A percentile compares a stretch with the other conserved stretches of the same genome.
phyloP scores from a whole-genome alignment of 1,284 basidiomycete genomes.

The Cryptococcus amylolentus region DNA sequence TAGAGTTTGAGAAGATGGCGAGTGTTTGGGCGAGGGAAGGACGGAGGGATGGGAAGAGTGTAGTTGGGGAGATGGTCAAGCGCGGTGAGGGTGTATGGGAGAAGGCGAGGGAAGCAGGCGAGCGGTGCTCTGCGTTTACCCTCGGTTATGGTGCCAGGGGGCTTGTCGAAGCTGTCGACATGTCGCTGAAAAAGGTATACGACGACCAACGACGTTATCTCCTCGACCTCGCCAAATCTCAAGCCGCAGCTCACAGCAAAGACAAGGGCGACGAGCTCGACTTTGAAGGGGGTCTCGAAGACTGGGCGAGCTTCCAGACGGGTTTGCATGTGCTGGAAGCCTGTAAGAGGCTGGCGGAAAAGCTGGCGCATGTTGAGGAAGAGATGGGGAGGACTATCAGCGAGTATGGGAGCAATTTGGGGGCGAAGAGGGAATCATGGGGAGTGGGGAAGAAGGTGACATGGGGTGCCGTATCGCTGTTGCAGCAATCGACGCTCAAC shows the following conservation, averaged over 20 bases:
- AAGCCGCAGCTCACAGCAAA: slow-evolving; percentile 1
- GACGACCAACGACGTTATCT: slow-evolving; percentile 55
- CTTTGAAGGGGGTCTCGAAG: slow-evolving; percentile 59
- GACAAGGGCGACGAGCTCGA: slow-evolving; percentile 33
- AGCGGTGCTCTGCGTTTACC: slow-evolving; percentile 72
- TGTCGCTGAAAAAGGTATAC: slow-evolving; percentile 65
- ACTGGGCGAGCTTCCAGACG: slow-evolving; percentile 79
- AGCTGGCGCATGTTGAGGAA: slow-evolving; percentile 63
- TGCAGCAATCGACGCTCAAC: slow-evolving; percentile 78
- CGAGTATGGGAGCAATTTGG: background rate
- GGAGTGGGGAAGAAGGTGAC: slow-evolving; percentile 60
- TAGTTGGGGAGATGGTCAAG: slow-evolving; percentile 61
- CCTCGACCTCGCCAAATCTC: slow-evolving; percentile 11
- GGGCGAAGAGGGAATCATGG: slow-evolving; percentile 2
- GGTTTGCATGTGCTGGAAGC: slow-evolving; percentile 77
- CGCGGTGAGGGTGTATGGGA: slow-evolving; percentile 67
- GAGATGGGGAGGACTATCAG: slow-evolving; percentile 51
- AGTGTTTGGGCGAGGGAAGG: slow-evolving; percentile 14
- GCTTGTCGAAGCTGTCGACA: slow-evolving; percentile 68
- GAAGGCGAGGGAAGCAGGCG: slow-evolving; percentile 72
- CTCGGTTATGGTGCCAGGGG: slow-evolving; percentile 77
- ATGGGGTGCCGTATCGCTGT: slow-evolving; percentile 65
- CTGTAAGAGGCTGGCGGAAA: slow-evolving; percentile 66
- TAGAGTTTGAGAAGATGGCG: slow-evolving; percentile 54
- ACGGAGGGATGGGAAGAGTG: slow-evolving; percentile 8